Evolutionary conservation across 805 yeast species (phyloP).

Genomic region (Yarrowia sp.): DNA sequence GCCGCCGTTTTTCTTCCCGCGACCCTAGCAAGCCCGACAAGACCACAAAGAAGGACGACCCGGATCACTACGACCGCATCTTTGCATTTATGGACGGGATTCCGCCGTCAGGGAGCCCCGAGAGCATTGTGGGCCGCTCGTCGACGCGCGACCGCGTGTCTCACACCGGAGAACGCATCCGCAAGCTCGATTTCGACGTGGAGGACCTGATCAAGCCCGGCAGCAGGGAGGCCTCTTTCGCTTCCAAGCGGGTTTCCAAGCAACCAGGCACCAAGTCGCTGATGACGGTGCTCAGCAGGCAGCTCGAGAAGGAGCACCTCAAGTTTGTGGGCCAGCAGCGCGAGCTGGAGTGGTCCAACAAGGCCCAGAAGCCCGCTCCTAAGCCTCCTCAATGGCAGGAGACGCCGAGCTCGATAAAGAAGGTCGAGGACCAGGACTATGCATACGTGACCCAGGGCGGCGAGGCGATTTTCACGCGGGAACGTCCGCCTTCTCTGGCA

Average conservation of each 20-base stretch:
- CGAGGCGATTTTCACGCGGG: slow-evolving; percentile 30
- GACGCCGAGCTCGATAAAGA: not conserved
- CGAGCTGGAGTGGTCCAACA: slow-evolving; percentile 7
- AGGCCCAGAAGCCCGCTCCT: not conserved
- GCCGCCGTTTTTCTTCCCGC: too few relatives aligned
- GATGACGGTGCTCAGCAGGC: slow-evolving; percentile 30
- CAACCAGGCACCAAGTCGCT: not conserved
- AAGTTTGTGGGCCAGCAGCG: slow-evolving; percentile 6
- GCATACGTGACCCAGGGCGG: slow-evolving; percentile 33
- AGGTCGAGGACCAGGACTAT: slow-evolving; percentile 28
- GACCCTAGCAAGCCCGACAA: too few relatives aligned
- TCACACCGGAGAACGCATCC: slow-evolving; percentile 6
- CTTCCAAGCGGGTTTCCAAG: not conserved
- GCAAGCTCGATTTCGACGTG: slow-evolving; percentile 14
- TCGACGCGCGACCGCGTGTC: slow-evolving; percentile 18
- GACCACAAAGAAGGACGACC: not conserved
- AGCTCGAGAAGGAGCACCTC: slow-evolving; percentile 20
- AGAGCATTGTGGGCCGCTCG: slow-evolving; percentile 13
- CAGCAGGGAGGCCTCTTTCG: not conserved
- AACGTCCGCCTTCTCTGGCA: slow-evolving; percentile 30
- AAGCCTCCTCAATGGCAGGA: slow-evolving; percentile 10
- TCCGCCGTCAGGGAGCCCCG: slow-evolving; percentile 7
- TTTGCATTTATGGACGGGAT: slow-evolving; percentile 21
- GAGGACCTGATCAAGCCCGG: slow-evolving; percentile 11
- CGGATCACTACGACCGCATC: slow-evolving; percentile 6